These are phyloP conservation scores for Microascus cirrosus DNA, from an alignment of 2,329 filamentous ascomycete genomes.

Conservation along the genomic window DNA sequence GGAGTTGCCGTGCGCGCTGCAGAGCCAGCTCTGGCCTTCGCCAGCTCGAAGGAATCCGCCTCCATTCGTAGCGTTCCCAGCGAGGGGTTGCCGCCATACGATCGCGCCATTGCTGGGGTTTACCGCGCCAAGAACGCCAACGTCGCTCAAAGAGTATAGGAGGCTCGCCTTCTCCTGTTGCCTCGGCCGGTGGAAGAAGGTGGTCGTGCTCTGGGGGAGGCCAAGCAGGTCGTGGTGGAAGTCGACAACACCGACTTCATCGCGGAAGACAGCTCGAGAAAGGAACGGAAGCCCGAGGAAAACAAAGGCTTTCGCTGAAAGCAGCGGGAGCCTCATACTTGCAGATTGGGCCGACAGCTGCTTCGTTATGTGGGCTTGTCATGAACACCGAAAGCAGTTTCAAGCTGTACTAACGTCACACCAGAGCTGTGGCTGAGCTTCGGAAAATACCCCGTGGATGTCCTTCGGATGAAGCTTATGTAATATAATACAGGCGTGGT, in stretches of 20 bases:
- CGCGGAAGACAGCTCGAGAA: constrained; percentile 62
- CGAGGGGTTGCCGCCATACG: constrained; percentile 74
- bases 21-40: constrained; percentile 67
- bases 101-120: constrained; percentile 78
- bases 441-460: not conserved
- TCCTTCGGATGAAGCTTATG: not conserved
- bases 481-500: not conserved
- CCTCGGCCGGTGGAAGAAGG: constrained; percentile 88
- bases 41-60: constrained; percentile 55
- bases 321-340: constrained; percentile 11
- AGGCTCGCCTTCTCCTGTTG: constrained; percentile 75
- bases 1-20: constrained; percentile 58
- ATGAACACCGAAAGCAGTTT: constrained; percentile 1
- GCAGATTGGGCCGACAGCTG: not conserved
- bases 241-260: constrained; percentile 86
- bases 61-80: constrained; percentile 33
- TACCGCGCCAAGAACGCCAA: constrained; percentile 73
- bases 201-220: constrained; percentile 67
- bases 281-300: constrained; percentile 27
- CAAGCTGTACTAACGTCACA: not conserved
- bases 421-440: not conserved
- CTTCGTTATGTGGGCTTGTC: constrained; percentile 1
- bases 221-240: constrained; percentile 89
- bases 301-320: constrained; percentile 8
- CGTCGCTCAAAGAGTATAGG: constrained; percentile 81